phyloP scores from a whole-genome alignment of 176 grass and related monocot genomes.

The Phragmites australis region DNA sequence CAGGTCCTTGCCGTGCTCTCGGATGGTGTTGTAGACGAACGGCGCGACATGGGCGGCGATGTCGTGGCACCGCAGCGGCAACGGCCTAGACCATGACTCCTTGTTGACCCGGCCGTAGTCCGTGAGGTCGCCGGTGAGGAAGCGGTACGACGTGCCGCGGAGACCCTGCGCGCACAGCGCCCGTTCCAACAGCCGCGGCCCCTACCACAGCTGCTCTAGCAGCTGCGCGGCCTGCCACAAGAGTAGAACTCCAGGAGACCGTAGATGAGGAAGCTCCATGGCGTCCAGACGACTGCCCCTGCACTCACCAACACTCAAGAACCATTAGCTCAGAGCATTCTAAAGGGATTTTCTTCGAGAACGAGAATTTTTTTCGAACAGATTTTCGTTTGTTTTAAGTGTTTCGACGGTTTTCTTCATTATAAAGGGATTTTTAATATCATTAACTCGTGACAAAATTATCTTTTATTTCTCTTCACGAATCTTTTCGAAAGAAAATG shows the following conservation, averaged over 20 bases:
- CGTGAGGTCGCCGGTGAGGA: slow-evolving; percentile 49
- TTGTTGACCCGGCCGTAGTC: slow-evolving; percentile 19
- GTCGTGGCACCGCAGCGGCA: slow-evolving; percentile 52
- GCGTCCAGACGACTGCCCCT: not conserved
- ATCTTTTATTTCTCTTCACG: too few species aligned
- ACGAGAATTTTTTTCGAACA: too few species aligned
- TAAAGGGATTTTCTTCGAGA: too few species aligned
- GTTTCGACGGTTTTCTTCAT: too few species aligned
- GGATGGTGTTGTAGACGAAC: slow-evolving; percentile 22
- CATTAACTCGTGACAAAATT: too few species aligned
- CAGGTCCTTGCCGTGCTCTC: slow-evolving; percentile 53
- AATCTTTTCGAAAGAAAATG: too few species aligned
- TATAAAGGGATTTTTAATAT: too few species aligned
- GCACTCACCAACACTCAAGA: not conserved
- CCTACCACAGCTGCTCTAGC: slow-evolving; percentile 48
- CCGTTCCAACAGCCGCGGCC: slow-evolving; percentile 44
- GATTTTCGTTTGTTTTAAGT: too few species aligned
- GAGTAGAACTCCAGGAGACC: slow-evolving; percentile 20
- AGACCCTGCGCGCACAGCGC: slow-evolving; percentile 49
- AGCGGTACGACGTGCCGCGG: slow-evolving; percentile 47
- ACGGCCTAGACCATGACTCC: slow-evolving; percentile 11
- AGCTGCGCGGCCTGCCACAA: slow-evolving; percentile 27
- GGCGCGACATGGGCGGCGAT: slow-evolving; percentile 40
- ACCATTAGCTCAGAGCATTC: too few species aligned
- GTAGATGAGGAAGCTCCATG: slow-evolving; percentile 36